phyloP scores from a whole-genome alignment of 1,284 basidiomycete species.

The Singerocomus rubriflavus region DNA sequence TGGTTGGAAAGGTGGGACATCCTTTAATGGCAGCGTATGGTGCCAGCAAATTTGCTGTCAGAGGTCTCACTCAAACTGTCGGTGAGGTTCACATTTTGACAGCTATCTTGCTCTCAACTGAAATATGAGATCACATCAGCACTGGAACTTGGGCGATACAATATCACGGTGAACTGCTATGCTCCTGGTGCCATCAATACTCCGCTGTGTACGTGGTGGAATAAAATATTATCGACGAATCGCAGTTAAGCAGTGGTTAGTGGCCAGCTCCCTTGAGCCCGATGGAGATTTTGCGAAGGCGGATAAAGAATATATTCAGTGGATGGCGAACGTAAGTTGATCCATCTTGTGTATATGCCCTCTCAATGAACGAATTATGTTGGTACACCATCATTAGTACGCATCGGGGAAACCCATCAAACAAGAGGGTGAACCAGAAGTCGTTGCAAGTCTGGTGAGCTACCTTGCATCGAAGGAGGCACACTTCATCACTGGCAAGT shows the following conservation, averaged over 20 bases:
- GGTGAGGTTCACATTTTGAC: slow-evolving; percentile 10
- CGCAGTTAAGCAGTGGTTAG: not conserved
- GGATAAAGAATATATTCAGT: slow-evolving; percentile 3
- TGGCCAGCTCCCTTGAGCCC: not conserved
- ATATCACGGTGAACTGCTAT: slow-evolving; percentile 24
- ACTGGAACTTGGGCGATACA: slow-evolving; percentile 19
- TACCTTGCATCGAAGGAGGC: slow-evolving; percentile 23
- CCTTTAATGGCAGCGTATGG: slow-evolving; percentile 9
- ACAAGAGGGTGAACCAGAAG: slow-evolving; percentile 9
- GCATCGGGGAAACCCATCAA: not conserved
- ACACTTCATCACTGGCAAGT: slow-evolving; percentile 2
- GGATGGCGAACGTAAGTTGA: slow-evolving; percentile 4
- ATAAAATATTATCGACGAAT: not conserved
- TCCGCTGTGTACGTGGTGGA: slow-evolving; percentile 11
- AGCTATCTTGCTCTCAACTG: not conserved
- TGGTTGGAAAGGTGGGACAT: slow-evolving; percentile 18
- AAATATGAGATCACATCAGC: slow-evolving; percentile 7
- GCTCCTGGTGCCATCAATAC: slow-evolving; percentile 19
- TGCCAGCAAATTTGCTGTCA: slow-evolving; percentile 33
- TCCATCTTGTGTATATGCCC: not conserved
- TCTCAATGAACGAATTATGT: not conserved
- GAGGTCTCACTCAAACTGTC: slow-evolving; percentile 27
- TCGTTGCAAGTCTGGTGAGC: slow-evolving; percentile 18
- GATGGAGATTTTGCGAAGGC: not conserved
- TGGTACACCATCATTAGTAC: not conserved